phyloP scores from a whole-genome alignment of 2,329 filamentous ascomycete species.

The Chalaropsis ovoidea region DNA sequence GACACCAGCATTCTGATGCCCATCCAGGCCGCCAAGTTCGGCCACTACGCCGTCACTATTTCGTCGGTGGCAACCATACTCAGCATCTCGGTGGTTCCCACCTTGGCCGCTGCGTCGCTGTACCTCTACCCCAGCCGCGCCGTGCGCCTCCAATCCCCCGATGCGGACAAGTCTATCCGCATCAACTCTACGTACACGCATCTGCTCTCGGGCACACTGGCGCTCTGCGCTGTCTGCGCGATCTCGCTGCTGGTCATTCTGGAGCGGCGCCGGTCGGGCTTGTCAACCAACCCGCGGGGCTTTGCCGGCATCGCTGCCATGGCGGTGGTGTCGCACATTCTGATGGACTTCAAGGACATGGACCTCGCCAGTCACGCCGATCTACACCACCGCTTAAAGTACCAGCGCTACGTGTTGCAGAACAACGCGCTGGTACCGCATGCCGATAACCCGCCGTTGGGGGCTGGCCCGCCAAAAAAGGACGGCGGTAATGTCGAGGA shows the following conservation, averaged over 20 bases:
- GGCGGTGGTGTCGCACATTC: constrained; percentile 62
- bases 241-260: constrained; percentile 51
- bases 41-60: constrained; percentile 58
- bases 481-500: not conserved
- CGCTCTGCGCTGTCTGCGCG: constrained; percentile 49
- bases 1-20: constrained; percentile 57
- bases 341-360: constrained; percentile 63
- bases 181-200: constrained; percentile 52
- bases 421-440: constrained; percentile 62
- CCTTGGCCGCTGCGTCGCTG: constrained; percentile 54
- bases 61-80: constrained; percentile 56
- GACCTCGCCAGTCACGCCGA: constrained; percentile 56
- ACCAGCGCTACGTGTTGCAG: constrained; percentile 56
- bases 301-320: constrained; percentile 66
- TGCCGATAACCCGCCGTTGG: constrained; percentile 37
- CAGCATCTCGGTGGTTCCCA: constrained; percentile 58
- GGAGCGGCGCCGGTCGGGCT: constrained; percentile 52
- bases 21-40: constrained; percentile 49
- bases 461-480: constrained; percentile 23
- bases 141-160: constrained; percentile 36
- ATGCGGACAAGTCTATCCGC: constrained; percentile 43
- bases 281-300: constrained; percentile 58
- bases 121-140: constrained; percentile 45
- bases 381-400: constrained; percentile 58
- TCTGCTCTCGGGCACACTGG: constrained; percentile 46